phyloP scores from a whole-genome alignment of 1,284 basidiomycete genomes.

The Cerioporus squamosus region DNA sequence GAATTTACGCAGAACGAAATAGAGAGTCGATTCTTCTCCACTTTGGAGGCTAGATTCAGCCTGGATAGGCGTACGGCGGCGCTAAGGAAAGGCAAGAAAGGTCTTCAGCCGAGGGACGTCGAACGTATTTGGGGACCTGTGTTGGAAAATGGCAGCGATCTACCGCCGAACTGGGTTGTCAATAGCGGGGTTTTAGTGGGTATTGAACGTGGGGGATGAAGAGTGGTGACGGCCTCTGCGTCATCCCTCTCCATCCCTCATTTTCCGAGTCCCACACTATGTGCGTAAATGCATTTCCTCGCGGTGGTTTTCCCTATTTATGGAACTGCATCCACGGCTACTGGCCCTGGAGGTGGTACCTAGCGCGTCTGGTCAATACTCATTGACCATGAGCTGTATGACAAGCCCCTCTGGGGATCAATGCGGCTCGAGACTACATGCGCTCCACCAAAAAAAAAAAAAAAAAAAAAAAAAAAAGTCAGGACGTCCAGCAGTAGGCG shows the following conservation, averaged over 20 bases:
- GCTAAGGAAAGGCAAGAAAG: not conserved
- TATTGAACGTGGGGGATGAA: conserved; percentile 16
- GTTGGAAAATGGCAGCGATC: not conserved
- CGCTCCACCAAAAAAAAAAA: no score
- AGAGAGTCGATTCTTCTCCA: conserved; percentile 4
- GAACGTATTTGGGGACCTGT: conserved; percentile 7
- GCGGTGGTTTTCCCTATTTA: not conserved
- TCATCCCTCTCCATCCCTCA: no score
- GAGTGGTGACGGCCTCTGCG: not conserved
- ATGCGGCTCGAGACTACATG: no score
- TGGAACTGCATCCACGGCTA: no score
- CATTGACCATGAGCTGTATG: no score
- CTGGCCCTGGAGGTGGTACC: no score
- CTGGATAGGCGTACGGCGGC: conserved; percentile 7
- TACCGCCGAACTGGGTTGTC: conserved; percentile 7
- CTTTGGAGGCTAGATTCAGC: not conserved
- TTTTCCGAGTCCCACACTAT: conserved; percentile 15
- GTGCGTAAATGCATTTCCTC: conserved; percentile 22
- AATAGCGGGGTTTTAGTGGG: conserved; percentile 30
- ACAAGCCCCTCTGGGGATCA: no score
- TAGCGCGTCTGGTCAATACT: no score
- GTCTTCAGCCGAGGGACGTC: not conserved
- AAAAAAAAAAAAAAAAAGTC: no score
- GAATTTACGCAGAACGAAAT: conserved; percentile 7
- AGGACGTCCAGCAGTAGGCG: no score